These are phyloP conservation scores for Sugiyamaella castrensis DNA, from an alignment of 1,139 yeast species.

Conservation along the genomic window DNA sequence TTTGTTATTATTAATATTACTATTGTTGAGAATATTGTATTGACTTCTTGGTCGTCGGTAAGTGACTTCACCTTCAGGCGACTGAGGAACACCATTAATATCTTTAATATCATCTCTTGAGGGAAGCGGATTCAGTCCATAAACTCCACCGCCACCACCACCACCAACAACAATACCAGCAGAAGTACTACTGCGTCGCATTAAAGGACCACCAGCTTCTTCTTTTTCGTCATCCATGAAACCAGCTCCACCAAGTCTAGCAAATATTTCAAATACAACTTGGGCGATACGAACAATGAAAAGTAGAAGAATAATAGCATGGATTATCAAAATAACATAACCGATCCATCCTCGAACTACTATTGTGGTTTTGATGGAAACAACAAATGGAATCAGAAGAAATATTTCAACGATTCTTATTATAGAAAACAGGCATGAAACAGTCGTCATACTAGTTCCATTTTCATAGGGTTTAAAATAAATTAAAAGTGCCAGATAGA, in stretches of 20 bases:
- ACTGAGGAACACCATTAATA: constrained; percentile 1
- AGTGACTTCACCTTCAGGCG: constrained; percentile 2
- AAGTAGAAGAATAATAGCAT: constrained; percentile 32
- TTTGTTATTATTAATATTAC: not conserved
- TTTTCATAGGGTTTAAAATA: constrained; percentile 33
- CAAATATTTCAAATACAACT: constrained; percentile 32
- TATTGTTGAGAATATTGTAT: not conserved
- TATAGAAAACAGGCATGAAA: constrained; percentile 24
- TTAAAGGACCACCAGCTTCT: constrained; percentile 3
- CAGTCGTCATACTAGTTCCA: constrained; percentile 35
- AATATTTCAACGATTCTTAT: constrained; percentile 31
- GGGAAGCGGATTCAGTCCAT: constrained; percentile 8
- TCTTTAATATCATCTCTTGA: constrained; percentile 3
- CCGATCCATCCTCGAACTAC: constrained; percentile 37
- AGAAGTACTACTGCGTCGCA: not conserved
- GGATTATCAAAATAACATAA: constrained; percentile 34
- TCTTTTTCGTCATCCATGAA: not conserved
- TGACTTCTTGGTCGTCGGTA: constrained; percentile 13
- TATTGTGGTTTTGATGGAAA: constrained; percentile 24
- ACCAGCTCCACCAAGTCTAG: constrained; percentile 30
- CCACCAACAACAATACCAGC: too few species aligned
- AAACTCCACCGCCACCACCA: not conserved
- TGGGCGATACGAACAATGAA: constrained; percentile 34
- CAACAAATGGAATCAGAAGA: constrained; percentile 34
- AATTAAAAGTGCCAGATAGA: constrained; percentile 26